phyloP scores from a whole-genome alignment of 2,329 filamentous ascomycete species.

The Fusarium domesticum region DNA sequence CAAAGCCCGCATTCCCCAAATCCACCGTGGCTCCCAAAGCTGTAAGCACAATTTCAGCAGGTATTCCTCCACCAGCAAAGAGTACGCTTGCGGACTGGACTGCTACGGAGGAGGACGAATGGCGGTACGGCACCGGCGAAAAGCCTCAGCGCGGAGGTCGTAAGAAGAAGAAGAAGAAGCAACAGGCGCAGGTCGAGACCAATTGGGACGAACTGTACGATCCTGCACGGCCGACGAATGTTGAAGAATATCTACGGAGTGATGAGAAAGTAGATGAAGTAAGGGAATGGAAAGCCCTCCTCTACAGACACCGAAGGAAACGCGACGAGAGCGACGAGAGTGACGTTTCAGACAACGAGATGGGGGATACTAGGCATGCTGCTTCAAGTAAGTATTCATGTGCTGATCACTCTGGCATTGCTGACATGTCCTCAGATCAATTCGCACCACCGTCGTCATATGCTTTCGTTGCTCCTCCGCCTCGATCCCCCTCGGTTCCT shows the following conservation, averaged over 20 bases:
- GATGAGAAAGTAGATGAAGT: constrained; percentile 80
- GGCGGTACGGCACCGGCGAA: constrained; percentile 60
- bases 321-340: constrained; percentile 42
- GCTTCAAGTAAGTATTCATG: constrained; percentile 34
- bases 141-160: constrained; percentile 74
- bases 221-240: constrained; percentile 74
- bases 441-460: constrained; percentile 60
- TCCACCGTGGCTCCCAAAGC: constrained; percentile 34
- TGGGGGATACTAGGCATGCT: constrained; percentile 28
- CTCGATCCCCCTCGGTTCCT: constrained; percentile 37
- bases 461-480: constrained; percentile 55
- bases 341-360: constrained; percentile 41
- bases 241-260: constrained; percentile 79
- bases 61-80: constrained; percentile 48
- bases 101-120: constrained; percentile 74
- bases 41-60: constrained; percentile 29
- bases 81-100: constrained; percentile 79
- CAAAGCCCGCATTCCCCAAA: constrained; percentile 60
- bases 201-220: constrained; percentile 95
- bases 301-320: constrained; percentile 65
- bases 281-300: constrained; percentile 77
- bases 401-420: neutral
- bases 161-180: constrained; percentile 67
- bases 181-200: constrained; percentile 53
- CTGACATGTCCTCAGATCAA: constrained; percentile 43